Conservation (phyloP, 495 filamentous ascomycete genomes). For the Lasiosphaeria ovina region DNA sequence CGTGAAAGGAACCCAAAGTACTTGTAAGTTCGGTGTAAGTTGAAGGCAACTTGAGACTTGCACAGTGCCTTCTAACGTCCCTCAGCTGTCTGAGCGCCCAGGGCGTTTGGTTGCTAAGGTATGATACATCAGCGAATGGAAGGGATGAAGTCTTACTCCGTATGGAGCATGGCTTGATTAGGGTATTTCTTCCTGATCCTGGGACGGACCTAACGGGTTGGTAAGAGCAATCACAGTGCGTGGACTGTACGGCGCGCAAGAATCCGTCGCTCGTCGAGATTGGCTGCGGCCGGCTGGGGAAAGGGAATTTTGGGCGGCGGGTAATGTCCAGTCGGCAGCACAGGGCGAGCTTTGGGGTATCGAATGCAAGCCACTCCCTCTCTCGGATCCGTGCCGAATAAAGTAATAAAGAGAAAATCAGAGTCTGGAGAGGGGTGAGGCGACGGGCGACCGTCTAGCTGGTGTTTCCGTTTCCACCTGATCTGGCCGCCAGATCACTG, state of each 20-base stretch:
- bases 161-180: too few species aligned
- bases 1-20: too few species aligned
- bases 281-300: not conserved
- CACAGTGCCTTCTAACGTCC: too few species aligned
- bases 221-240: not conserved
- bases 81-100: too few species aligned
- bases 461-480: not conserved
- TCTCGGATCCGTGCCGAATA: conserved; percentile 3
- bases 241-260: not conserved
- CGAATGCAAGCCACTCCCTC: conserved; percentile 9
- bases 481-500: not conserved
- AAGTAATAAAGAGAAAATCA: conserved; percentile 15
- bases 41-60: too few species aligned
- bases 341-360: conserved; percentile 1
- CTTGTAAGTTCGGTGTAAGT: too few species aligned
- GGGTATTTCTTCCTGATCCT: not conserved
- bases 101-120: too few species aligned
- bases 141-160: too few species aligned
- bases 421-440: conserved; percentile 27
- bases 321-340: not conserved
- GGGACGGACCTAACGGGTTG: not conserved
- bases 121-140: too few species aligned
- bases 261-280: not conserved
- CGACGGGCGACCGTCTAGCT: conserved; percentile 5
- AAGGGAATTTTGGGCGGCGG: not conserved